Conservation (phyloP, 208 protist species). For the Wallacemonas sp. region DNA sequence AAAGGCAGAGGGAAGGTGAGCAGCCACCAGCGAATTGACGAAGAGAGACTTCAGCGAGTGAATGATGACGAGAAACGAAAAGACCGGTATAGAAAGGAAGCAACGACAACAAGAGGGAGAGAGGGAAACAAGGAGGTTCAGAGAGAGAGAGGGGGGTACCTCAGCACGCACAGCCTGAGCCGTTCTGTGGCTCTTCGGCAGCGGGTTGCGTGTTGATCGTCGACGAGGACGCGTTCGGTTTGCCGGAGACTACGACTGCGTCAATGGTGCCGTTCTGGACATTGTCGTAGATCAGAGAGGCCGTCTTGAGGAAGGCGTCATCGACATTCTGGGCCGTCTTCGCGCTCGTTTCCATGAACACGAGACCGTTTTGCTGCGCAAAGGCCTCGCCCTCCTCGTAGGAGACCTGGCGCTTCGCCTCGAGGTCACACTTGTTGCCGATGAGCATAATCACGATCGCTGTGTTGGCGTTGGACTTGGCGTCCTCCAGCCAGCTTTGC, state of each 20-base stretch:
- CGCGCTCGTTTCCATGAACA: conserved; percentile 99
- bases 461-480: conserved; percentile 93
- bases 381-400: conserved; percentile 97
- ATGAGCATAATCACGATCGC: conserved; percentile 99
- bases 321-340: conserved; percentile 97
- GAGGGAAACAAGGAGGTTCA: not conserved
- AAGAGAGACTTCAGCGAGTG: too few species aligned
- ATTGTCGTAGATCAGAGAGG: conserved; percentile 95
- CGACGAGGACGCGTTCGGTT: conserved; percentile 16
- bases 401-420: conserved; percentile 90
- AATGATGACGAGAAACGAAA: too few species aligned
- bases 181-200: not conserved
- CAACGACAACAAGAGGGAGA: not conserved
- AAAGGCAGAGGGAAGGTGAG: too few species aligned
- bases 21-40: too few species aligned
- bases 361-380: conserved; percentile 93
- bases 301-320: conserved; percentile 96
- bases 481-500: conserved; percentile 97
- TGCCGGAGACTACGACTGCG: conserved; percentile 63
- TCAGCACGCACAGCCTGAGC: not conserved
- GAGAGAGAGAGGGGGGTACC: not conserved
- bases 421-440: conserved; percentile 99
- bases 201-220: not conserved
- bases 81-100: too few species aligned
- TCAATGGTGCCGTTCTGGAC: conserved; percentile 95